phyloP scores from a whole-genome alignment of 2,329 filamentous ascomycete genomes.

The Davidsoniella virescens region DNA sequence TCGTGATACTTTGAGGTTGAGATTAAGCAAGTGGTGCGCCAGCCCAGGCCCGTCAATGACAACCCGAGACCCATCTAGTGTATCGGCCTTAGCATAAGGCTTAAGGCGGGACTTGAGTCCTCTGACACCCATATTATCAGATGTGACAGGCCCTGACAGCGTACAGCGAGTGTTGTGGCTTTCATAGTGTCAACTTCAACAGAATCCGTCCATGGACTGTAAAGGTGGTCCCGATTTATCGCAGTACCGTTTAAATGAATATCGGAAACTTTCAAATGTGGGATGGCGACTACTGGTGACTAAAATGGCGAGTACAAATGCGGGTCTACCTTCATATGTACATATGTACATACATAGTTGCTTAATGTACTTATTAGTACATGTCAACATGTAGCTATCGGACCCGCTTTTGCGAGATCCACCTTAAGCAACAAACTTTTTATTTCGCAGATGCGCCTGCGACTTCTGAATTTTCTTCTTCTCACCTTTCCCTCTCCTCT shows the following conservation, averaged over 20 bases:
- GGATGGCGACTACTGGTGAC: not conserved
- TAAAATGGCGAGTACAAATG: slow-evolving; percentile 7
- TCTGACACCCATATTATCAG: slow-evolving; percentile 39
- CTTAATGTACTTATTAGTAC: too few relatives aligned
- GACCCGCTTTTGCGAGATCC: not conserved
- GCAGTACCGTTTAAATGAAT: too few relatives aligned
- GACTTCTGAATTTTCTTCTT: not conserved
- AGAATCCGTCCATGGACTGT: too few relatives aligned
- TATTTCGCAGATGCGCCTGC: not conserved
- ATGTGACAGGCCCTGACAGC: too few relatives aligned
- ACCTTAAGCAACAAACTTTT: slow-evolving; percentile 16
- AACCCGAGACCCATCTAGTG: slow-evolving; percentile 26
- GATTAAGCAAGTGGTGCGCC: slow-evolving; percentile 36
- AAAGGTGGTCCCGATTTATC: too few relatives aligned
- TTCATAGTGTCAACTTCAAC: too few relatives aligned
- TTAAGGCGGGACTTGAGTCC: slow-evolving; percentile 36
- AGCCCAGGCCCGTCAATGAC: slow-evolving; percentile 66
- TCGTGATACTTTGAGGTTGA: not conserved
- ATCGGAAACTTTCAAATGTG: too few relatives aligned
- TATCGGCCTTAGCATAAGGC: slow-evolving; percentile 30
- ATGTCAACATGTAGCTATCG: not conserved
- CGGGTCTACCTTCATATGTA: too few relatives aligned
- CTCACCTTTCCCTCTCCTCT: slow-evolving; percentile 14
- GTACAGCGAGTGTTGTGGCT: too few relatives aligned
- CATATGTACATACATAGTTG: too few relatives aligned